Evolutionary conservation across 768 basidiomycete genomes (phyloP), one percentile per base, ranked within the genome.

Genomic region (Collybiopsis luxurians): DNA sequence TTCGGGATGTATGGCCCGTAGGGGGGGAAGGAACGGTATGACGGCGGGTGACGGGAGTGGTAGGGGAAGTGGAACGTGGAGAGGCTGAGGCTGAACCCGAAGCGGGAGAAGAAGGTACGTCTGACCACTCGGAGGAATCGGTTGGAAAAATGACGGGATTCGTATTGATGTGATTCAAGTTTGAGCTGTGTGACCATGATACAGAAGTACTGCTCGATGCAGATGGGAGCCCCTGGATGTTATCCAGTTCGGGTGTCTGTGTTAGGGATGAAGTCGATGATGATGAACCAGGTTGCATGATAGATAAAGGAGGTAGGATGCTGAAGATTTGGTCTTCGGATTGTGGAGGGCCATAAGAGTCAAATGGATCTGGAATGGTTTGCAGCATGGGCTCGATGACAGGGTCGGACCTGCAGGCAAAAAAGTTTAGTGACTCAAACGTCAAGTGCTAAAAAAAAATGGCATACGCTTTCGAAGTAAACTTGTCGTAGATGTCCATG

Each of bases 261-360:
- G 79, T 79, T 59, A 81, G 65, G n/a, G 88, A 82, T 60, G 81
- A 84, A 17, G 85, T 75, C 23, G 84, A 79, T 15, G 86, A 72
- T 5, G 88, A 84, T 19, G 77, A 70, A 45, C 67, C 63, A 53
- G 62, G 72, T n/a, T 74, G 75, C 75, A 87, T 86, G 57, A 92
- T 85, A 30, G 89, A 89, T 30, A 93, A 77, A 2, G 95, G 95
- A 4, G 92, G 86, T 1, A 98, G 80, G 59, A 97, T 95, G 67
- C 86, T 92, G 73, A 96, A 96, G 61, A 97, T 95, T 67, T 93
- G 88, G 64, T 94, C 89, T 69, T 95, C 91, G 40, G 90, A 79
- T 63, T 89, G 90, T 2, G 89, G 87, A 21, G 90, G 90, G 3
- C 92, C 92, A 64, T 96, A 96, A 0, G 92, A 83, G 61, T 96